These are phyloP conservation scores for Puya raimondii DNA, from an alignment of 176 grass and related monocot species.

Conservation along the genomic window DNA sequence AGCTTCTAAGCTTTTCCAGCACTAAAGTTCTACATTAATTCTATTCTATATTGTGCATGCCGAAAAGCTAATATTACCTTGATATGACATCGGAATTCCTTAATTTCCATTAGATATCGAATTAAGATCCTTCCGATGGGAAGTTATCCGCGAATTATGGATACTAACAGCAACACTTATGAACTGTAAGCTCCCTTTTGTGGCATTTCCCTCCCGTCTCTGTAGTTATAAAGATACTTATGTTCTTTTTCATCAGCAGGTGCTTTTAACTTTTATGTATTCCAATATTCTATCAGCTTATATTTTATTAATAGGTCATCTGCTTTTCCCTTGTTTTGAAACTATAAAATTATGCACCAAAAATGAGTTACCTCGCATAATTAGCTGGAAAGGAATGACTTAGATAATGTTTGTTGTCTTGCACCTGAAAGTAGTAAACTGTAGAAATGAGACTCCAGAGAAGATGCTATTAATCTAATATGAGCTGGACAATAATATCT, in stretches of 20 bases:
- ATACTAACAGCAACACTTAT: constrained; percentile 75
- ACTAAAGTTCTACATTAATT: background rate
- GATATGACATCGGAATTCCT: background rate
- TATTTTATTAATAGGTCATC: no score
- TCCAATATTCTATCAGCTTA: no score
- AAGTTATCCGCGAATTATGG: constrained; percentile 87
- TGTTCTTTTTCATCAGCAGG: background rate
- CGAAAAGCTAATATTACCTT: constrained; percentile 13
- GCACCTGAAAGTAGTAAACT: no score
- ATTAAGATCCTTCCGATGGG: constrained; percentile 98
- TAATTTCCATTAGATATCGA: constrained; percentile 55
- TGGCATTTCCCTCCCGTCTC: background rate
- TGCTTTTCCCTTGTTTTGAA: no score
- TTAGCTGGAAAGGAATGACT: no score
- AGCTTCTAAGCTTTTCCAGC: no score
- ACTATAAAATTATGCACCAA: no score
- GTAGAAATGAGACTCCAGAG: no score
- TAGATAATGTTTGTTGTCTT: no score
- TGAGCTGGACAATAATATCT: no score
- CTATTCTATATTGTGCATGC: background rate
- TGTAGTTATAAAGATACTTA: background rate
- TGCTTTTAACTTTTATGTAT: background rate
- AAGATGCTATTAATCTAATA: no score
- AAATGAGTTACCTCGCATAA: no score
- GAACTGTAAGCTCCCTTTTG: constrained; percentile 61